phyloP scores from a whole-genome alignment of 106 monocot genomes.

The Phalaenopsis aphrodite region DNA sequence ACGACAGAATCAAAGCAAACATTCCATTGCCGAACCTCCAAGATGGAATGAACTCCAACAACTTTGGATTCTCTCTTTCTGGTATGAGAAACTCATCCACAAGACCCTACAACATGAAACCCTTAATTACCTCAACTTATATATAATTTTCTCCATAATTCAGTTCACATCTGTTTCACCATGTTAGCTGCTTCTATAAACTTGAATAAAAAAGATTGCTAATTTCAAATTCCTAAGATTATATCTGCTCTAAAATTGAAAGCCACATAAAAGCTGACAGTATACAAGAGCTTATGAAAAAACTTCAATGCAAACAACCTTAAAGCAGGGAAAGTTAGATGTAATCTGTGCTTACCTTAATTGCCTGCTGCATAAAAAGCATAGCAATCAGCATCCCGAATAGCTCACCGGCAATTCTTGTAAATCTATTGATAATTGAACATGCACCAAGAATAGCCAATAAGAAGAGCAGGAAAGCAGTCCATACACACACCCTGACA shows the following conservation, averaged over 20 bases:
- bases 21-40: constrained; percentile 88
- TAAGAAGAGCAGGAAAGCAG: constrained; percentile 55
- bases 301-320: too few species aligned
- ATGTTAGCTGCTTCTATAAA: too few species aligned
- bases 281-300: too few species aligned
- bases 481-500: constrained; percentile 88
- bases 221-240: too few species aligned
- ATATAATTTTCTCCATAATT: too few species aligned
- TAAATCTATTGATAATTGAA: constrained; percentile 82
- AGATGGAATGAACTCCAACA: constrained; percentile 31
- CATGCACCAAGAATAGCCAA: constrained; percentile 75
- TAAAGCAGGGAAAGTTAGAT: too few species aligned
- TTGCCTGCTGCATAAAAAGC: constrained; percentile 86
- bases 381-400: constrained; percentile 83
- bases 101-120: constrained; percentile 37
- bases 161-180: too few species aligned
- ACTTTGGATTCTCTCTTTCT: constrained; percentile 47
- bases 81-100: constrained; percentile 76
- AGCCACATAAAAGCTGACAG: too few species aligned
- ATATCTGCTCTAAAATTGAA: too few species aligned
- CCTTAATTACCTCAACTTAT: too few species aligned
- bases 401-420: constrained; percentile 76
- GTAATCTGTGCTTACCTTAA: constrained; percentile 32
- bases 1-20: constrained; percentile 81
- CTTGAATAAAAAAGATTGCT: too few species aligned